Percentiles rank a stretch among this genome's conserved stretches.
Evolutionary conservation across 2,329 filamentous ascomycete species (phyloP).

Genomic region (Sclerotinia nivalis): DNA sequence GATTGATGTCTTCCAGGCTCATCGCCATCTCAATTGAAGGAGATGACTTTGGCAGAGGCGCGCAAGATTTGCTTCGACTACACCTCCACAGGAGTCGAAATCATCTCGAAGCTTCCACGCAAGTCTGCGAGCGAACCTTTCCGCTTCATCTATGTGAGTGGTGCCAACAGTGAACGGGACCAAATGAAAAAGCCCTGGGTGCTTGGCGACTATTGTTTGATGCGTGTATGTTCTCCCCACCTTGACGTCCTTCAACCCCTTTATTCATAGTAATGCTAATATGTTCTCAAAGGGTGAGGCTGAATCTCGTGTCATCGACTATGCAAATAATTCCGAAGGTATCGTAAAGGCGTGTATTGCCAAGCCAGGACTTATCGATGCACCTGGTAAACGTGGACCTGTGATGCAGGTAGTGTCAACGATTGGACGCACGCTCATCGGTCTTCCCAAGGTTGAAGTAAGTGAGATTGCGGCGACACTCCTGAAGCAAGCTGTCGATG

Average conservation of each 20-base stretch:
- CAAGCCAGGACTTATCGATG: slow-evolving; percentile 48
- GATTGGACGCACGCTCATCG: slow-evolving; percentile 32
- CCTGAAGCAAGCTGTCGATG: slow-evolving; percentile 43
- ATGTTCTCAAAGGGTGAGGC: slow-evolving; percentile 47
- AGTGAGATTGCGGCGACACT: slow-evolving; percentile 47
- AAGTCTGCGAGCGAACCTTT: slow-evolving; percentile 42
- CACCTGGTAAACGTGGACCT: slow-evolving; percentile 29
- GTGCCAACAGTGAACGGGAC: slow-evolving; percentile 48
- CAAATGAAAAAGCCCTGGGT: slow-evolving; percentile 46
- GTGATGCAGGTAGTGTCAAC: slow-evolving; percentile 32
- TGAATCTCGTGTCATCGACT: slow-evolving; percentile 48
- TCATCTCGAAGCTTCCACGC: slow-evolving; percentile 36
- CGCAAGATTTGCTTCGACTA: slow-evolving; percentile 47
- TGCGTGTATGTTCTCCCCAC: slow-evolving; percentile 47
- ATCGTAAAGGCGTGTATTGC: slow-evolving; percentile 45
- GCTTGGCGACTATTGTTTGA: slow-evolving; percentile 46
- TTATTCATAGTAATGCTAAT: background rate
- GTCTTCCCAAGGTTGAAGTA: slow-evolving; percentile 43
- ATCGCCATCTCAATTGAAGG: slow-evolving; percentile 44
- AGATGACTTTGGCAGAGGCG: slow-evolving; percentile 43
- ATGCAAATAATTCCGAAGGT: slow-evolving; percentile 44
- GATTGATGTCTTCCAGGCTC: slow-evolving; percentile 40
- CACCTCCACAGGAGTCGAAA: slow-evolving; percentile 43
- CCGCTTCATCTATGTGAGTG: slow-evolving; percentile 54
- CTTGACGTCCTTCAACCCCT: background rate